A percentile compares a stretch with the other conserved stretches of the same genome.
Conservation (phyloP, 164 flowering plant genomes). For the Liriodendron chinense region DNA sequence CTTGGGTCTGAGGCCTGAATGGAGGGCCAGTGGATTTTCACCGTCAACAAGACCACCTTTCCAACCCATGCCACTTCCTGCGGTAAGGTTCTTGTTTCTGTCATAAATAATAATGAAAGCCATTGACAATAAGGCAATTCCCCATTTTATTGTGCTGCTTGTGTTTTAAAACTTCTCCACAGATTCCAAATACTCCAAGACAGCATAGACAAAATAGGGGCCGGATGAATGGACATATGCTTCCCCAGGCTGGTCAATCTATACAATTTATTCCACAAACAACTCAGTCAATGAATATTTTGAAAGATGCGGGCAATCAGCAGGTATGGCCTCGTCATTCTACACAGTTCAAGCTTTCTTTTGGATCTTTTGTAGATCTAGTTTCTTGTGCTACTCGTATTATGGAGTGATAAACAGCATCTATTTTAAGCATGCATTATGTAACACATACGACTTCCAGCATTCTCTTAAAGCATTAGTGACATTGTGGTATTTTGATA, state of each 20-base stretch:
- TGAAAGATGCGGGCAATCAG: conserved; percentile 49
- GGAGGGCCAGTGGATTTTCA: conserved; percentile 59
- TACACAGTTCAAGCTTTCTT: background rate
- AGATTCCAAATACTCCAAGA: conserved; percentile 54
- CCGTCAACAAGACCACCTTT: conserved; percentile 48
- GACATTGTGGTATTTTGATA: too few relatives aligned
- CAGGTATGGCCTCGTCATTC: conserved; percentile 39
- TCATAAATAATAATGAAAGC: background rate
- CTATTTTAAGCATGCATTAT: too few relatives aligned
- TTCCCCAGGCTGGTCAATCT: conserved; percentile 36
- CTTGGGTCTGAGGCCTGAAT: conserved; percentile 62
- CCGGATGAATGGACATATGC: conserved; percentile 49
- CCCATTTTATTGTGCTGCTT: background rate
- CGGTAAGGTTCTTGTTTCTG: conserved; percentile 26
- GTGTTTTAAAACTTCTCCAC: conserved; percentile 2
- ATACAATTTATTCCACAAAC: conserved; percentile 33
- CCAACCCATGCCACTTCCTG: conserved; percentile 42
- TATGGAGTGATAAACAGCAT: too few relatives aligned
- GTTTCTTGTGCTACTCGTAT: too few relatives aligned
- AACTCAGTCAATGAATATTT: conserved; percentile 24
- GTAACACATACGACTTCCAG: too few relatives aligned
- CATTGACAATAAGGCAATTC: background rate
- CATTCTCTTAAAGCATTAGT: too few relatives aligned
- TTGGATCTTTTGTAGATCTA: background rate
- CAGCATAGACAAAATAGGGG: conserved; percentile 60